phyloP scores from a whole-genome alignment of 1,284 basidiomycete genomes.

The Apiotrichum veenhuisii region DNA sequence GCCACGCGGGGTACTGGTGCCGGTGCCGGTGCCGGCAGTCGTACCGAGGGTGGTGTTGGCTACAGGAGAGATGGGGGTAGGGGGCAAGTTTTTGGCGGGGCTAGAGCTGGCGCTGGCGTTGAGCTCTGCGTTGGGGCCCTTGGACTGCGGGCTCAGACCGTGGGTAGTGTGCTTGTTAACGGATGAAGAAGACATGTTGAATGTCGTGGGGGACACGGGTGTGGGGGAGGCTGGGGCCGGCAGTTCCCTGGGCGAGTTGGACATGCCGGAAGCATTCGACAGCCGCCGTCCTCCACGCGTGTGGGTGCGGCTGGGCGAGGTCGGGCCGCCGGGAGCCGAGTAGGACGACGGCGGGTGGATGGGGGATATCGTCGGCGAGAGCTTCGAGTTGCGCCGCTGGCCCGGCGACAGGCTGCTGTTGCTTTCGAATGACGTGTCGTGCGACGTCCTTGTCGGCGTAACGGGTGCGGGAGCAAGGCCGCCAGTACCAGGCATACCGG shows the following conservation, averaged over 20 bases:
- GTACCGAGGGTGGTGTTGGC: too few relatives aligned
- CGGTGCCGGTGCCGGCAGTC: too few relatives aligned
- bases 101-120: background rate
- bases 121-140: background rate
- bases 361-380: slow-evolving; percentile 1
- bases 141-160: background rate
- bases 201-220: too few relatives aligned
- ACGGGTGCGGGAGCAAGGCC: too few relatives aligned
- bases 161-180: background rate
- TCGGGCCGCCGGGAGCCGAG: too few relatives aligned
- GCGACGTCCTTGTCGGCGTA: too few relatives aligned
- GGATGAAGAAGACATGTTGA: too few relatives aligned
- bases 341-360: background rate
- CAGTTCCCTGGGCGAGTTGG: background rate
- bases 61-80: background rate
- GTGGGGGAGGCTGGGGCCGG: background rate
- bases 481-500: too few relatives aligned
- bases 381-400: background rate
- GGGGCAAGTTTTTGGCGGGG: background rate
- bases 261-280: background rate
- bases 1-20: too few relatives aligned
- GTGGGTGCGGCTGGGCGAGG: background rate
- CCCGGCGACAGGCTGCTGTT: background rate
- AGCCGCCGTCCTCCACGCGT: background rate
- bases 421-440: too few relatives aligned